A percentile compares a stretch with the other conserved stretches of the same genome.
These are phyloP conservation scores for Zymoseptoria passerinii DNA, from an alignment of 2,329 filamentous ascomycete species.

Conservation along the genomic window DNA sequence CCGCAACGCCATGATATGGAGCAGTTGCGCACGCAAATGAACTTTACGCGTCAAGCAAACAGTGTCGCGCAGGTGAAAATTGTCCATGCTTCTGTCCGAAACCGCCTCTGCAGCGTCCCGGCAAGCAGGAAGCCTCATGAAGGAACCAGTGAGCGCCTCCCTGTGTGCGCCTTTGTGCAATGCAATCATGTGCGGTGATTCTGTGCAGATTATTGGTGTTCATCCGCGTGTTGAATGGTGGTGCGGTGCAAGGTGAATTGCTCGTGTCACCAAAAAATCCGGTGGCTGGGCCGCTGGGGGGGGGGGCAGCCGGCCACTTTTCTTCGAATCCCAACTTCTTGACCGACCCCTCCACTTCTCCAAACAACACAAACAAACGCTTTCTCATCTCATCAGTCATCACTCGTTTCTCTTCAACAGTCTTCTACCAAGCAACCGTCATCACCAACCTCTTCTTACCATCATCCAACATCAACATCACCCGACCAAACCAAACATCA, in stretches of 20 bases:
- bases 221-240: no score
- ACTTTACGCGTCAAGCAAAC: not conserved
- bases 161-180: not conserved
- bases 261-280: constrained; percentile 1
- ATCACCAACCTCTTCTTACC: constrained; percentile 4
- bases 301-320: not conserved
- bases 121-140: not conserved
- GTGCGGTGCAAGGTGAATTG: not conserved
- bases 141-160: not conserved
- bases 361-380: constrained; percentile 1
- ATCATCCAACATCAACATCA: constrained; percentile 1
- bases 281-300: constrained; percentile 3
- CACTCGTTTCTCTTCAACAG: constrained; percentile 7
- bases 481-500: not conserved
- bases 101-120: not conserved
- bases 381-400: constrained; percentile 4
- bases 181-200: not conserved
- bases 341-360: not conserved
- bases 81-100: not conserved
- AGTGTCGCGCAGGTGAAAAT: not conserved
- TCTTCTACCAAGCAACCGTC: not conserved
- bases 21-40: not conserved
- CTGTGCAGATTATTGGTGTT: not conserved
- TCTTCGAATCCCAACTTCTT: not conserved
- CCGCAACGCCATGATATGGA: not conserved